phyloP scores from a whole-genome alignment of 2,329 filamentous ascomycete species.

The Fusarium metavorans region DNA sequence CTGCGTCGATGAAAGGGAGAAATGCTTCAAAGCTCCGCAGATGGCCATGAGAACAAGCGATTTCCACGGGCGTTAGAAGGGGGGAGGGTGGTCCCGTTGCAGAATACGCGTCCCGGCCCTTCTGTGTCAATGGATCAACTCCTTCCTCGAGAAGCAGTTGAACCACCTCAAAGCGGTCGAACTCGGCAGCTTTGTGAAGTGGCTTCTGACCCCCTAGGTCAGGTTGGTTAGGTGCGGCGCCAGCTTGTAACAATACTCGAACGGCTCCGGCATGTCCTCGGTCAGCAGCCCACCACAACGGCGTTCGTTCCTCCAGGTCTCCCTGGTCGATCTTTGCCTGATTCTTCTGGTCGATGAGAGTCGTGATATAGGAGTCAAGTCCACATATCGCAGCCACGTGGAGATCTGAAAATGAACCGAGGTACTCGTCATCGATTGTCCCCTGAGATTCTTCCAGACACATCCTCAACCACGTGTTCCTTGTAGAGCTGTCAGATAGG shows the following conservation, averaged over 20 bases:
- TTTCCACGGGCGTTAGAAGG: conserved; percentile 17
- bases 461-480: conserved; percentile 7
- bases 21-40: conserved; percentile 43
- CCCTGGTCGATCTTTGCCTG: background rate
- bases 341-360: background rate
- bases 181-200: conserved; percentile 50
- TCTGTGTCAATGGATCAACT: conserved; percentile 48
- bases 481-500: background rate
- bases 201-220: conserved; percentile 40
- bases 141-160: conserved; percentile 37
- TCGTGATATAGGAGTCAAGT: conserved; percentile 5
- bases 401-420: conserved; percentile 1
- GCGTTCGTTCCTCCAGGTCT: background rate
- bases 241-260: conserved; percentile 35
- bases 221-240: conserved; percentile 41
- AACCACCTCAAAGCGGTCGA: conserved; percentile 3
- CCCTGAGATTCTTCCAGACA: background rate
- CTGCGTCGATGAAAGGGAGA: conserved; percentile 40
- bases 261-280: conserved; percentile 35
- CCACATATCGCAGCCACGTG: conserved; percentile 30
- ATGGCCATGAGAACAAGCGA: conserved; percentile 46
- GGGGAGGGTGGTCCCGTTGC: background rate
- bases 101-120: conserved; percentile 18
- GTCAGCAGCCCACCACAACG: conserved; percentile 41
- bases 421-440: background rate